Evolutionary conservation across 2,329 filamentous ascomycete genomes (phyloP).

Genomic region (Chaetomiaceae sp.): DNA sequence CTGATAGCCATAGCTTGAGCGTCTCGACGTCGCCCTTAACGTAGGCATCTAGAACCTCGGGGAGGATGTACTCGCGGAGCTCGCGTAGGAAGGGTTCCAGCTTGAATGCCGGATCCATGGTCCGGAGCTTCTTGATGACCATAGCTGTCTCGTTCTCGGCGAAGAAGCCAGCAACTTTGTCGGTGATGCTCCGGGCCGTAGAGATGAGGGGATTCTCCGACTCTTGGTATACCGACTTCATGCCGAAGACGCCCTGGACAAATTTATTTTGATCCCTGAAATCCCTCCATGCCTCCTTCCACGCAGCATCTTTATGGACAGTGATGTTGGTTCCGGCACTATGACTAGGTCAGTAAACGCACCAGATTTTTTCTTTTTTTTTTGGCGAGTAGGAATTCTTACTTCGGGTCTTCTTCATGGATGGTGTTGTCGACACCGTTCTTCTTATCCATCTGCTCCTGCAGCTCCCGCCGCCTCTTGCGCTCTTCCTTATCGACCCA

Average conservation of each 20-base stretch:
- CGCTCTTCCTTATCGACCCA: conserved; percentile 97
- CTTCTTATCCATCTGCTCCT: conserved; percentile 58
- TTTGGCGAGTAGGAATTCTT: conserved; percentile 41
- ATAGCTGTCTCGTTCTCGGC: conserved; percentile 96
- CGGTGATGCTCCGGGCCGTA: conserved; percentile 89
- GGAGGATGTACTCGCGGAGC: conserved; percentile 95
- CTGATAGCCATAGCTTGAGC: conserved; percentile 90
- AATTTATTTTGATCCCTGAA: conserved; percentile 88
- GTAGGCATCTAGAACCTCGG: conserved; percentile 95
- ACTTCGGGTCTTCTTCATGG: conserved; percentile 83
- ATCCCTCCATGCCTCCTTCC: conserved; percentile 97
- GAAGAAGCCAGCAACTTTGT: conserved; percentile 90
- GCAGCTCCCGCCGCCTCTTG: conserved; percentile 68
- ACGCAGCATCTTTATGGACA: conserved; percentile 91
- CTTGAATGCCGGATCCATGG: conserved; percentile 93
- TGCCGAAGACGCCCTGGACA: conserved; percentile 80
- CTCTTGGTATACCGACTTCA: conserved; percentile 87
- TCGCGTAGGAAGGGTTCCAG: conserved; percentile 92
- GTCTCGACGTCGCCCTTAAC: conserved; percentile 93
- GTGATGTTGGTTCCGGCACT: conserved; percentile 94
- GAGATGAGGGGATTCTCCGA: conserved; percentile 94
- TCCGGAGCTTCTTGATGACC: conserved; percentile 96
- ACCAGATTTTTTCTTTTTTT: background rate
- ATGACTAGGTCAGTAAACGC: conserved; percentile 13
- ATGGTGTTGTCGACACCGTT: conserved; percentile 53